phyloP scores from a whole-genome alignment of 2,329 filamentous ascomycete genomes.

The Camptophora hylomeconis region DNA sequence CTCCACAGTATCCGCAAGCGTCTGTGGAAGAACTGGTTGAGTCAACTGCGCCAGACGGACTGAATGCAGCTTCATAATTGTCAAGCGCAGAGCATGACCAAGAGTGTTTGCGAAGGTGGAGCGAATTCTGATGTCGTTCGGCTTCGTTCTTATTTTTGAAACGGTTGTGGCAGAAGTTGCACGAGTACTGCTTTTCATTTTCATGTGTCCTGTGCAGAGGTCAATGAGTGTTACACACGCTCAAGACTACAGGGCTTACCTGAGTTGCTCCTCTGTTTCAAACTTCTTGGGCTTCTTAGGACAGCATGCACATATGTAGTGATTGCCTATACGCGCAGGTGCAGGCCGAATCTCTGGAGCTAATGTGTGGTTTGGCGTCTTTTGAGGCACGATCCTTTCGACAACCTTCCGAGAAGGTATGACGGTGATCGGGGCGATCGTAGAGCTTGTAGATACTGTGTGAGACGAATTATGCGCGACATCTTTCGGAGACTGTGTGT shows the following conservation, averaged over 20 bases:
- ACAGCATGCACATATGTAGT: constrained; percentile 81
- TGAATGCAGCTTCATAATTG: constrained; percentile 69
- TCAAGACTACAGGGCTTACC: constrained; percentile 44
- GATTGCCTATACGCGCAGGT: constrained; percentile 38
- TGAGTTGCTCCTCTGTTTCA: constrained; percentile 67
- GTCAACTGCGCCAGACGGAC: constrained; percentile 49
- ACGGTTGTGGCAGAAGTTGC: constrained; percentile 79
- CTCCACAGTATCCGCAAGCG: constrained; percentile 87
- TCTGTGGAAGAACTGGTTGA: constrained; percentile 37
- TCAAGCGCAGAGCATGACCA: constrained; percentile 88
- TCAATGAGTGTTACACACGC: not conserved
- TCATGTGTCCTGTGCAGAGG: constrained; percentile 56
- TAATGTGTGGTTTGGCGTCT: not conserved
- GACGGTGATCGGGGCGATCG: too few relatives aligned
- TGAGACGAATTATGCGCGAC: too few relatives aligned
- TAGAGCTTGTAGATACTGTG: too few relatives aligned
- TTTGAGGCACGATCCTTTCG: not conserved
- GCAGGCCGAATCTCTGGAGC: constrained; percentile 20
- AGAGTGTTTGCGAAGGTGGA: constrained; percentile 82
- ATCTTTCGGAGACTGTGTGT: constrained; percentile 50
- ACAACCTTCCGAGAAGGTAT: too few relatives aligned
- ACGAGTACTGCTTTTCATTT: constrained; percentile 92
- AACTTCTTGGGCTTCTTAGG: constrained; percentile 97
- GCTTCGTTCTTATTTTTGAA: constrained; percentile 99
- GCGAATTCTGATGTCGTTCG: constrained; percentile 87